Evolutionary conservation across 225 moss, liverwort and hornwort genomes (phyloP).

Genomic region (Sphagnum contortum): DNA sequence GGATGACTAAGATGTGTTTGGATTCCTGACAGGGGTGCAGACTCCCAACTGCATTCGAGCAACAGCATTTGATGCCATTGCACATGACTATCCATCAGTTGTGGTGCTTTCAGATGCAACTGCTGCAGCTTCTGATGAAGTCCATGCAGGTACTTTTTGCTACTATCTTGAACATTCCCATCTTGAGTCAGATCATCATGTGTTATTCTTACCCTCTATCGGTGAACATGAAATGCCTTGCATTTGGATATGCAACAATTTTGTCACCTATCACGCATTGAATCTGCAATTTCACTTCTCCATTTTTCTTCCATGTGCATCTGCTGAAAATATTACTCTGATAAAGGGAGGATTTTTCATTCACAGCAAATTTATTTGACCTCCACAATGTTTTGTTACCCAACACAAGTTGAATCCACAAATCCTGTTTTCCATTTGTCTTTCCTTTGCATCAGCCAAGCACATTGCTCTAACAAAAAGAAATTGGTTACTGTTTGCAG

Average conservation of each 20-base stretch:
- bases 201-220: not conserved
- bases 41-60: conserved; percentile 97
- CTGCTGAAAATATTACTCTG: not conserved
- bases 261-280: no score
- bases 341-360: not conserved
- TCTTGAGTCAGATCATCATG: not conserved
- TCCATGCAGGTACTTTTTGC: conserved; percentile 58
- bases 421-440: not conserved
- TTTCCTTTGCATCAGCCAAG: not conserved
- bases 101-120: conserved; percentile 76
- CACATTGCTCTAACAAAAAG: no score
- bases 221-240: not conserved
- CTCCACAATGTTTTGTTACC: conserved; percentile 44
- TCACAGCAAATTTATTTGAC: conserved; percentile 79
- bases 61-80: conserved; percentile 80
- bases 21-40: conserved; percentile 53
- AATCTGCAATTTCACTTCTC: no score
- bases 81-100: conserved; percentile 74
- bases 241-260: not conserved
- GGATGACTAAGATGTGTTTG: no score
- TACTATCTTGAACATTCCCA: not conserved
- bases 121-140: conserved; percentile 51
- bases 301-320: not conserved
- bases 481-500: conserved; percentile 25
- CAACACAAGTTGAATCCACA: not conserved